phyloP scores from a whole-genome alignment of 2,329 filamentous ascomycete genomes.

The Penicillium sp. region DNA sequence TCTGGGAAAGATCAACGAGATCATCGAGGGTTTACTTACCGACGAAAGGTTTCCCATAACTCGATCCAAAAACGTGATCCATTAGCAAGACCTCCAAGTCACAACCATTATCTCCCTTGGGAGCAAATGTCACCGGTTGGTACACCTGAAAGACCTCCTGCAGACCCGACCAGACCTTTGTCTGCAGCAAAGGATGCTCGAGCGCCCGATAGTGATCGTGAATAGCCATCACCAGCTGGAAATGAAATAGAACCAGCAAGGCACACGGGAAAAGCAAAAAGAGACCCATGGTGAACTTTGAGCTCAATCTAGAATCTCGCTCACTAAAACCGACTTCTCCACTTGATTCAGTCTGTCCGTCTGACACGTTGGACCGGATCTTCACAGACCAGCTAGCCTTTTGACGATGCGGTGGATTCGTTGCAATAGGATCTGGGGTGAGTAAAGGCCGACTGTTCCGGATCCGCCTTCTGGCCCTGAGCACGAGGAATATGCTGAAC shows the following conservation, averaged over 20 bases:
- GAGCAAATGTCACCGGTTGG: conserved; percentile 64
- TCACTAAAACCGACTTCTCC: background rate
- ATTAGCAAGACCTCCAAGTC: conserved; percentile 61
- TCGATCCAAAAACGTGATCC: conserved; percentile 71
- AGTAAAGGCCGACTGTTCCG: background rate
- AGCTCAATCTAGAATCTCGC: background rate
- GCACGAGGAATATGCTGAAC: background rate
- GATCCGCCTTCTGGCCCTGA: background rate
- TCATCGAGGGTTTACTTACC: conserved; percentile 56
- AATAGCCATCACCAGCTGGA: background rate
- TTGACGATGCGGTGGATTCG: background rate
- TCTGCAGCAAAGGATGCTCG: background rate
- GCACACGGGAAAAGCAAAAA: background rate
- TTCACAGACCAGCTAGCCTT: background rate
- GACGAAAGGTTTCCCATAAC: conserved; percentile 74
- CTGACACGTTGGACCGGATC: background rate
- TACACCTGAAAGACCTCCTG: conserved; percentile 72
- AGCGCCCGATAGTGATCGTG: background rate
- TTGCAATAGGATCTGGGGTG: background rate
- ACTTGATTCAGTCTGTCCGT: background rate
- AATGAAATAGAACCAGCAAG: background rate
- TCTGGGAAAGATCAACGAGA: background rate
- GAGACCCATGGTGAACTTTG: background rate
- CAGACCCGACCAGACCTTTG: conserved; percentile 20
- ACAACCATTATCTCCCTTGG: conserved; percentile 24